Evolutionary conservation across 306 rosid genomes (phyloP).

Genomic region (Citrullus mucosospermus): DNA sequence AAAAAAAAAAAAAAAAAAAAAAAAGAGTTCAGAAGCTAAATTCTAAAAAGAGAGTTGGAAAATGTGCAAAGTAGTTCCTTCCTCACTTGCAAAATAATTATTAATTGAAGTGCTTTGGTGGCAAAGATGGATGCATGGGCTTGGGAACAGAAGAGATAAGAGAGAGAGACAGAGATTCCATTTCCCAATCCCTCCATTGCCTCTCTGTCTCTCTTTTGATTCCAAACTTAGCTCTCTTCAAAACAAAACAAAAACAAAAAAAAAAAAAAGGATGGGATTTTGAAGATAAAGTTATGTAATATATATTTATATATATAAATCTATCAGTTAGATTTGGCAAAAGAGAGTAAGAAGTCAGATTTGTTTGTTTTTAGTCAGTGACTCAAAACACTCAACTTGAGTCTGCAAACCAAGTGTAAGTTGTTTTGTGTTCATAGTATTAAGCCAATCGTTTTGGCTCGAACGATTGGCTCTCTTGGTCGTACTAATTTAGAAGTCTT

Average conservation of each 20-base stretch:
- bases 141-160: constrained; percentile 61
- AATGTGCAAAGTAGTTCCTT: constrained; percentile 26
- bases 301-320: too few relatives aligned
- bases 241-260: background rate
- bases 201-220: background rate
- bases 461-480: too few relatives aligned
- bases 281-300: background rate
- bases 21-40: constrained; percentile 31
- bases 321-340: background rate
- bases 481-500: too few relatives aligned
- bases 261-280: background rate
- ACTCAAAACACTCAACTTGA: background rate
- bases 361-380: background rate
- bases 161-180: constrained; percentile 28
- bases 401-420: background rate
- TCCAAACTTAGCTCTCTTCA: background rate
- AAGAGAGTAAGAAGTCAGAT: background rate
- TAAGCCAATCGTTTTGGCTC: too few relatives aligned
- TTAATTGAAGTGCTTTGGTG: constrained; percentile 23
- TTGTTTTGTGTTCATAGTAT: too few relatives aligned
- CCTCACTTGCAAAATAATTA: constrained; percentile 9
- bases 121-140: constrained; percentile 50
- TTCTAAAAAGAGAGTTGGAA: constrained; percentile 29
- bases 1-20: constrained; percentile 3
- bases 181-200: constrained; percentile 30